Conservation (phyloP, 345 rosid genomes). For the Schrenkiella parvula region DNA sequence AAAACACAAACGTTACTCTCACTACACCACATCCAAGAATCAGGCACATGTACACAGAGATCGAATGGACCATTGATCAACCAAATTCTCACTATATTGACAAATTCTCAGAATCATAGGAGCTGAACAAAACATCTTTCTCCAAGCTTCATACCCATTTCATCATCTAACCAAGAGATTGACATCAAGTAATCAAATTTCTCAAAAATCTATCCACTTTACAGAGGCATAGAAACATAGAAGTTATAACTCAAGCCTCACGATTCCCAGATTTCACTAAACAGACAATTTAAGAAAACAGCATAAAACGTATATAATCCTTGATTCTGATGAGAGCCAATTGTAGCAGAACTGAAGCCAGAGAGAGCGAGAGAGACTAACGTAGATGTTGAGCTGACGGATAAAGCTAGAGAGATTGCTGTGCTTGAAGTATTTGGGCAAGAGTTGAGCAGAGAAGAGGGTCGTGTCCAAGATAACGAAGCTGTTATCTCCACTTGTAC, state of each 20-base stretch:
- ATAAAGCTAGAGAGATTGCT: conserved; percentile 77
- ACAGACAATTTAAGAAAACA: neutral
- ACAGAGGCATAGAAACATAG: neutral
- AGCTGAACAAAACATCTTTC: conserved; percentile 3
- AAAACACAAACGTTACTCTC: conserved; percentile 11
- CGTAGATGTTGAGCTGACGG: conserved; percentile 90
- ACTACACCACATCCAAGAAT: neutral
- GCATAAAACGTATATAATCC: neutral
- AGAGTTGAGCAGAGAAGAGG: conserved; percentile 55
- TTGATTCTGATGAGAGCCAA: neutral
- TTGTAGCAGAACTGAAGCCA: neutral
- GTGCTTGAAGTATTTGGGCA: conserved; percentile 80
- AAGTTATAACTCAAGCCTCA: neutral
- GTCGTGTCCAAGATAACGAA: conserved; percentile 64
- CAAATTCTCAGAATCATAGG: neutral
- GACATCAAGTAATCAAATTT: neutral
- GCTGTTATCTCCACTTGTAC: conserved; percentile 41
- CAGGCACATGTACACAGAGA: neutral
- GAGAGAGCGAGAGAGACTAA: conserved; percentile 33
- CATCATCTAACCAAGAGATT: neutral
- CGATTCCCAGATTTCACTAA: neutral
- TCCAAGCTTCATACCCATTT: neutral
- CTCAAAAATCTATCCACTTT: neutral
- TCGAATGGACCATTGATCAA: neutral
- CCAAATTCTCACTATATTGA: neutral